A percentile compares a stretch with the other conserved stretches of the same genome.
Evolutionary conservation across 139 green algal species (phyloP).

Genomic region (Edaphochlamys debaryana): DNA sequence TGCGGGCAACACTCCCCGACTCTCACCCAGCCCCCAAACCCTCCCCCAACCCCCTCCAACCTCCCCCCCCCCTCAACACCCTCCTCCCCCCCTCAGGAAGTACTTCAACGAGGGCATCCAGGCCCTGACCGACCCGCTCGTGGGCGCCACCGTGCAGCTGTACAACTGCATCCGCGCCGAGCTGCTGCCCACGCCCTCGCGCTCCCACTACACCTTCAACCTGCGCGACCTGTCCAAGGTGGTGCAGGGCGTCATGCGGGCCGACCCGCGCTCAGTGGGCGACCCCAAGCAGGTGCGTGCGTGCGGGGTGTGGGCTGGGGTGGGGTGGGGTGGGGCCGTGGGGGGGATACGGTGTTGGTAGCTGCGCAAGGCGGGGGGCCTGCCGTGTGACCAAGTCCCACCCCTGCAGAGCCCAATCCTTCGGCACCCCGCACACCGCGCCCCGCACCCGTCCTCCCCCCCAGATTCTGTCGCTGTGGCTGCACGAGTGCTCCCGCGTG

Average conservation of each 20-base stretch:
- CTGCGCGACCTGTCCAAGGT: slow-evolving; percentile 79
- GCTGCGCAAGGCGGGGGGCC: too few species aligned
- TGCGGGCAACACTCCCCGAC: too few species aligned
- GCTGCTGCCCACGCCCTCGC: slow-evolving; percentile 79
- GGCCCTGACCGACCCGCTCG: slow-evolving; percentile 48
- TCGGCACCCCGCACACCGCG: too few species aligned
- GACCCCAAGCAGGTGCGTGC: slow-evolving; percentile 48
- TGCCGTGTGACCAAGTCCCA: too few species aligned
- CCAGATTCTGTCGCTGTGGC: slow-evolving; percentile 74
- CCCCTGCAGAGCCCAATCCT: too few species aligned
- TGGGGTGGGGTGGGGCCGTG: too few species aligned
- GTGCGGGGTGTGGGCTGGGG: too few species aligned
- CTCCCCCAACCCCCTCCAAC: too few species aligned
- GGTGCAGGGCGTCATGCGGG: slow-evolving; percentile 80
- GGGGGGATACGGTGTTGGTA: too few species aligned
- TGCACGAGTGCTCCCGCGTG: slow-evolving; percentile 77
- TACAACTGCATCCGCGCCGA: slow-evolving; percentile 77
- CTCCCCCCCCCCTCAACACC: too few species aligned
- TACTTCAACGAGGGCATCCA: slow-evolving; percentile 66
- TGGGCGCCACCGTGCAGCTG: slow-evolving; percentile 64
- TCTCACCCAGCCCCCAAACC: too few species aligned
- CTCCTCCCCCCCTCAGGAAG: slow-evolving; percentile 50
- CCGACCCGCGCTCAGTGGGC: slow-evolving; percentile 56
- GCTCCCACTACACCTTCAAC: slow-evolving; percentile 88
- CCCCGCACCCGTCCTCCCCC: too few species aligned